Evolutionary conservation across 768 basidiomycete genomes (phyloP), one percentile per base, ranked within the genome.

Genomic region (Suillus subaureus): DNA sequence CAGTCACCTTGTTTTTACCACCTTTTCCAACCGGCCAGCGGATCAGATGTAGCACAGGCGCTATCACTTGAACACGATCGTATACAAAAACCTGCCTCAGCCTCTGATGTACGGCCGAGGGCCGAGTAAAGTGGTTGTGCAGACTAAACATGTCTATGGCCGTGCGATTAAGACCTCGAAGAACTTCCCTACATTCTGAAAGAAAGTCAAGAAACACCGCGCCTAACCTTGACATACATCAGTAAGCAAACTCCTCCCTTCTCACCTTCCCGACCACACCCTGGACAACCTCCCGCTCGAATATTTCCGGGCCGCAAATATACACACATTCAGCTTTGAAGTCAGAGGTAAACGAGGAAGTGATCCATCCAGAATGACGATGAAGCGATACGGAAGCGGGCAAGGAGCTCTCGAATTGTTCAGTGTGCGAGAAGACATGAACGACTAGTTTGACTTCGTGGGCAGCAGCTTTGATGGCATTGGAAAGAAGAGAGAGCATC

Each of bases 241-340:
- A 86, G 67, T 85, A 85, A 9, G 69, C 75, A 71, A 85, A 87
- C 6, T 77, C 79, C 68, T 83, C 84, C 37, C 73, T 70, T 23
- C 63, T 76, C 26, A 87, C 74, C 0, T 65, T 68, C 43, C 67
- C 70, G 4, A 83, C 84, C 45, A 77, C 64, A 6, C 71, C 74
- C 4, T 67, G 72, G 64, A 87, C 56, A 2, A 81, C 76, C 33
- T 71, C 70, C 54, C 75, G 70, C 70, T 86, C 85, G 61, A 85
- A 87, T 3, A 69, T 70, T 28, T 73, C 75, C 1, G 86, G 83
- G 4, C 87, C 87, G 71, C 87, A 88, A 15, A 88, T 54, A 66
- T 80, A 88, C 1, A 75, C 70, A 23, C 71, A 47, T 3, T 37
- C 66, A 21, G 70, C 61, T 15, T 67, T 45, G n/a, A 72, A 71